These are phyloP conservation scores for Flaveria trinervia DNA, from an alignment of 129 eudicot genomes.

Conservation along the genomic window DNA sequence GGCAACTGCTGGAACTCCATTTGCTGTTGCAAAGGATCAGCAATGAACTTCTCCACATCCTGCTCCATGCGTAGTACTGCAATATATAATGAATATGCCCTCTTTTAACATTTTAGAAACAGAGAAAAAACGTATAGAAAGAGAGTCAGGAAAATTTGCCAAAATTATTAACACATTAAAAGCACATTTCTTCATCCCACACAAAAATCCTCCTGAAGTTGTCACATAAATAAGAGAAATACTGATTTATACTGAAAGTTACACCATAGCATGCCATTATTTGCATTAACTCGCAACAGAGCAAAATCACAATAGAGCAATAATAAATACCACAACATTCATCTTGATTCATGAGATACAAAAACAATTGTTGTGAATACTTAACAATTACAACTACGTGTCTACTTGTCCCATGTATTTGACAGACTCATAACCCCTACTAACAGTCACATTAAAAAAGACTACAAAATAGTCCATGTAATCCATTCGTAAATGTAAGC, in stretches of 20 bases:
- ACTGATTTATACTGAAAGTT: background rate
- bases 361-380: background rate
- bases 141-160: background rate
- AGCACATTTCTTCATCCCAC: background rate
- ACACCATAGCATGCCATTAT: background rate
- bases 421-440: background rate
- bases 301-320: background rate
- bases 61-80: slow-evolving; percentile 96
- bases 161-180: background rate
- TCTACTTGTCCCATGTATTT: background rate
- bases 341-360: background rate
- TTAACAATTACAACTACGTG: no score
- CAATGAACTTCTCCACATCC: slow-evolving; percentile 87
- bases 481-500: background rate
- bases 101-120: background rate
- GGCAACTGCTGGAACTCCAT: slow-evolving; percentile 98
- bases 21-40: slow-evolving; percentile 80
- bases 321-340: background rate
- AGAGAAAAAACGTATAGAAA: background rate
- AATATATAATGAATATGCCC: slow-evolving; percentile 16
- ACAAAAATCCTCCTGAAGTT: background rate
- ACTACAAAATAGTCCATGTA: background rate
- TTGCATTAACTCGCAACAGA: background rate
- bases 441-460: background rate
- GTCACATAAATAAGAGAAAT: background rate